Conservation (phyloP, 306 rosid species). For the Abrus precatorius region DNA sequence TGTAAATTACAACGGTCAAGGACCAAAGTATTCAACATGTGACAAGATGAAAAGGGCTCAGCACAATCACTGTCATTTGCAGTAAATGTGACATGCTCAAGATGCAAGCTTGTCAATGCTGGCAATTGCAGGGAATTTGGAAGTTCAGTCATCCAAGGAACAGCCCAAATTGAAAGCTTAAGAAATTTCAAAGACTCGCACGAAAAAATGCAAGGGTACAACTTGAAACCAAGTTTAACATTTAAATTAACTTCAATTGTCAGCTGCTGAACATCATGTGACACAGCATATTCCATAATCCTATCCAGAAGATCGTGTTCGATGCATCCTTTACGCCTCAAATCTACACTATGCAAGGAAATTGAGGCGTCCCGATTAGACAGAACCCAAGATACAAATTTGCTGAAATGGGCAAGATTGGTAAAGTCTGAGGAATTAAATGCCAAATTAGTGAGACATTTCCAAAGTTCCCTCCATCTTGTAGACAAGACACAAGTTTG, state of each 20-base stretch:
- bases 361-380: neutral
- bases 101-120: slow-evolving; percentile 35
- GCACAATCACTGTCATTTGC: slow-evolving; percentile 17
- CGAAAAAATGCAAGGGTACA: slow-evolving; percentile 1
- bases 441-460: neutral
- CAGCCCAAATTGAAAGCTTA: slow-evolving; percentile 30
- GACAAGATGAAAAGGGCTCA: slow-evolving; percentile 45
- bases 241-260: slow-evolving; percentile 14
- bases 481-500: slow-evolving; percentile 36
- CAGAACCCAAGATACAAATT: slow-evolving; percentile 22
- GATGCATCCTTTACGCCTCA: slow-evolving; percentile 17
- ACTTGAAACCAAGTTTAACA: neutral
- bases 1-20: slow-evolving; percentile 28
- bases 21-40: slow-evolving; percentile 29
- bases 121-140: slow-evolving; percentile 35
- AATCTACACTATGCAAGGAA: slow-evolving; percentile 22
- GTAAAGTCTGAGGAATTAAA: slow-evolving; percentile 26
- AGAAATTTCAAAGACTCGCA: slow-evolving; percentile 38
- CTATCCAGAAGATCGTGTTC: neutral
- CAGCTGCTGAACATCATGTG: slow-evolving; percentile 17
- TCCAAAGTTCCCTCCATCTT: slow-evolving; percentile 46
- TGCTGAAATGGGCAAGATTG: neutral
- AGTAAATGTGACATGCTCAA: slow-evolving; percentile 14
- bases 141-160: neutral
- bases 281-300: slow-evolving; percentile 22